These are phyloP conservation scores for Solanum chiquidenum DNA, from an alignment of 257 asterid species.

Conservation along the genomic window DNA sequence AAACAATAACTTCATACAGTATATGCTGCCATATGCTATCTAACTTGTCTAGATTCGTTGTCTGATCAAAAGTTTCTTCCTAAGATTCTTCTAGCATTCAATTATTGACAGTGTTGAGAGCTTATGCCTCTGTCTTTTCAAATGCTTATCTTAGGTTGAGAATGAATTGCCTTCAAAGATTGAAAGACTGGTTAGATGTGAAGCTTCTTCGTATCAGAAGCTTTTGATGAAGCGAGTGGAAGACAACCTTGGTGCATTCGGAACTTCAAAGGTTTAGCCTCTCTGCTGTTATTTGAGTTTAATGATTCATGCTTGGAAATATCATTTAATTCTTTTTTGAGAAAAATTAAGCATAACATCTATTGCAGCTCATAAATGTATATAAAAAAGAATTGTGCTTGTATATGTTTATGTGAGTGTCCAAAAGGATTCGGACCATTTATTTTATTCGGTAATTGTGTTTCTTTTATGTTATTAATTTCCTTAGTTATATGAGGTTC, in stretches of 20 bases:
- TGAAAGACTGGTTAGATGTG: conserved; percentile 91
- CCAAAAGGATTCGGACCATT: neutral
- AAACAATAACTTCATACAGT: neutral
- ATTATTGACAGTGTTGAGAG: neutral
- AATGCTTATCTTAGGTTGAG: conserved; percentile 65
- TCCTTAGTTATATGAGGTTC: neutral
- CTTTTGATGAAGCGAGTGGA: conserved; percentile 96
- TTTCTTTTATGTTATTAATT: neutral
- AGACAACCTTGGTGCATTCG: conserved; percentile 96
- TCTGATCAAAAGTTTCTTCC: neutral
- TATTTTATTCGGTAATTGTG: neutral
- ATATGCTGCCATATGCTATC: neutral
- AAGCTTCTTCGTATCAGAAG: conserved; percentile 93
- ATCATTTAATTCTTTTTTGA: neutral
- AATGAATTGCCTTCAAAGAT: conserved; percentile 90
- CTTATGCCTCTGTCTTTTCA: conserved; percentile 3
- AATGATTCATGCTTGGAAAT: neutral
- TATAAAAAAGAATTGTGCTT: neutral
- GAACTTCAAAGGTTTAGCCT: conserved; percentile 69
- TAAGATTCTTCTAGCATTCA: neutral
- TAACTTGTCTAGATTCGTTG: neutral
- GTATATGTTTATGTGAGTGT: neutral
- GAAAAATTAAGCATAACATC: neutral
- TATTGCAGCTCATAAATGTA: neutral
- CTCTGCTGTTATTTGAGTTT: conserved; percentile 1